Conservation (phyloP, 345 rosid species). For the Rhodomyrtus tomentosa region DNA sequence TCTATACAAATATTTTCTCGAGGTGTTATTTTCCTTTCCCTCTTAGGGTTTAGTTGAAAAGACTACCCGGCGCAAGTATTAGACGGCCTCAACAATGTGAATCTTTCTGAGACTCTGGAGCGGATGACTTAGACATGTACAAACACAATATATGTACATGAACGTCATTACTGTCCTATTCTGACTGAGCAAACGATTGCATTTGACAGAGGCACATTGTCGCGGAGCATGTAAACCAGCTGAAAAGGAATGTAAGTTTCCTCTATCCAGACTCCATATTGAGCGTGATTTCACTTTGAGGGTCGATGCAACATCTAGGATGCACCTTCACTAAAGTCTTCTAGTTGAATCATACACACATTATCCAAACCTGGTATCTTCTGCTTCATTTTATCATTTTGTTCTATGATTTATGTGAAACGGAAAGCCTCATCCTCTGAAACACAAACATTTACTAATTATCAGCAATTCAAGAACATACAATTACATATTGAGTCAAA, state of each 20-base stretch:
- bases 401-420: neutral
- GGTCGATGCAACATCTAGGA: neutral
- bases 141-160: neutral
- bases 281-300: neutral
- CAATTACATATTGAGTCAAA: neutral
- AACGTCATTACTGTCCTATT: neutral
- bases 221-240: slow-evolving; percentile 24
- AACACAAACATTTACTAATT: neutral
- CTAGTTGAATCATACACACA: neutral
- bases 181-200: neutral
- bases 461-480: neutral
- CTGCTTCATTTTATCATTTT: neutral
- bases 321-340: neutral
- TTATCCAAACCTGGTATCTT: neutral
- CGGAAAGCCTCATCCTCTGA: neutral
- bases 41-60: neutral
- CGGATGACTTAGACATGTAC: neutral
- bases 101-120: neutral
- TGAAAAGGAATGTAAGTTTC: slow-evolving; percentile 32
- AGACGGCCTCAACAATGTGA: neutral
- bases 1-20: neutral
- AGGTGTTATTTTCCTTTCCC: neutral
- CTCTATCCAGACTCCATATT: neutral
- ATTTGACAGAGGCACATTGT: slow-evolving; percentile 20
- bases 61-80: neutral